Conservation (phyloP, 192 early-diverging fungal species). For the Coemansia sp. region DNA sequence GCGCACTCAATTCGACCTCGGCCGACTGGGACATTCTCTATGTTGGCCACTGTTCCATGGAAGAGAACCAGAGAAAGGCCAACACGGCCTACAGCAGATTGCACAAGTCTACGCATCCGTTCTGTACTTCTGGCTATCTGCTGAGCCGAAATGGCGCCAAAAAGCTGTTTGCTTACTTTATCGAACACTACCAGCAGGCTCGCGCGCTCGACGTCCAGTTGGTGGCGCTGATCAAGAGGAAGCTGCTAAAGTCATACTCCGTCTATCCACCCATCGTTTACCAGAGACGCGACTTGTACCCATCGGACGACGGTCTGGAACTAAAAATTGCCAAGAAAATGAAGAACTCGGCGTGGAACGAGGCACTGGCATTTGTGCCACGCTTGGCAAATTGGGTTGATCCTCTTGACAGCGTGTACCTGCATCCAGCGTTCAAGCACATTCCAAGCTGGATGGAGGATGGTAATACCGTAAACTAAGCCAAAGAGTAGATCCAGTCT, state of each 20-base stretch:
- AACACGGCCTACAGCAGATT: not conserved
- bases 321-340: conserved; percentile 28
- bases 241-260: conserved; percentile 29
- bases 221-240: conserved; percentile 38
- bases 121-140: conserved; percentile 50
- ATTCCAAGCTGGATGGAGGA: conserved; percentile 51
- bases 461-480: conserved; percentile 14
- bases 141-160: conserved; percentile 46
- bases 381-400: conserved; percentile 32
- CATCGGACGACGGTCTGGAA: conserved; percentile 45
- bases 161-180: conserved; percentile 43
- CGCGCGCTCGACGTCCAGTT: conserved; percentile 47
- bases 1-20: not conserved
- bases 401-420: conserved; percentile 25
- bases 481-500: not conserved
- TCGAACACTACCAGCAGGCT: conserved; percentile 9
- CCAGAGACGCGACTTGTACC: conserved; percentile 51
- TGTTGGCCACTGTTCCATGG: conserved; percentile 52
- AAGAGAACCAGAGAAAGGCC: conserved; percentile 23
- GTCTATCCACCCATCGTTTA: conserved; percentile 46
- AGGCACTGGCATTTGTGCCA: conserved; percentile 25
- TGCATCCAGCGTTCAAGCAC: conserved; percentile 30
- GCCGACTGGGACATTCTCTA: conserved; percentile 50
- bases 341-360: conserved; percentile 37
- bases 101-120: conserved; percentile 33